Percentiles rank a stretch among this genome's conserved stretches.
Conservation (phyloP, 2,329 filamentous ascomycete genomes). For the Penicillium hordei region DNA sequence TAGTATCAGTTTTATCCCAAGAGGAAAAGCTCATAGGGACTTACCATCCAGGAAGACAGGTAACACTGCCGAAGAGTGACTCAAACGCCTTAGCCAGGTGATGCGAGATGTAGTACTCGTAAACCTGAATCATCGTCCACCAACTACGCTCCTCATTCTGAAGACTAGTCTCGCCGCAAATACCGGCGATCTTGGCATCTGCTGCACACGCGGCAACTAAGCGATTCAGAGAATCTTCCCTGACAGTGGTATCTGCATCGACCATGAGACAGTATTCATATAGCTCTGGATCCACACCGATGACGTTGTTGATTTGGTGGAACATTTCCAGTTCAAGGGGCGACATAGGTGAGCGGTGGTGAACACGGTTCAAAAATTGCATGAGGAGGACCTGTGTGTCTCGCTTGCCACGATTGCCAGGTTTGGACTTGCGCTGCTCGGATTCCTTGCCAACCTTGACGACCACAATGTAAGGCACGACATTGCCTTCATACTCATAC, state of each 20-base stretch:
- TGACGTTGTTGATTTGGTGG: constrained; percentile 99
- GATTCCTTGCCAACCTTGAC: constrained; percentile 98
- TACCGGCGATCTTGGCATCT: constrained; percentile 93
- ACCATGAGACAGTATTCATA: constrained; percentile 98
- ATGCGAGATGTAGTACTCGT: constrained; percentile 99
- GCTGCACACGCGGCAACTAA: constrained; percentile 90
- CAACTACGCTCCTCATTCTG: constrained; percentile 93
- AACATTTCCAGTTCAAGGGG: constrained; percentile 97
- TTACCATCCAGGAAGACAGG: constrained; percentile 98
- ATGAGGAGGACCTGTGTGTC: constrained; percentile 95
- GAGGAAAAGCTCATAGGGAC: constrained; percentile 38
- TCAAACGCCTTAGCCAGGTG: constrained; percentile 96
- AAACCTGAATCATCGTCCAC: constrained; percentile 99
- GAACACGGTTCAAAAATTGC: constrained; percentile 97
- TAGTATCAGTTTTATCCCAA: constrained; percentile 31
- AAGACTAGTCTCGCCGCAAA: constrained; percentile 93
- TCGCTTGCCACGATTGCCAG: constrained; percentile 96
- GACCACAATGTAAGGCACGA: constrained; percentile 92
- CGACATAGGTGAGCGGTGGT: constrained; percentile 90
- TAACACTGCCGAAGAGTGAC: constrained; percentile 95
- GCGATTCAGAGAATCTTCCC: constrained; percentile 87
- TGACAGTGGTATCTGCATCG: constrained; percentile 93
- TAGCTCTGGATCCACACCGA: constrained; percentile 93
- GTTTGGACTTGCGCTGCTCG: constrained; percentile 85
- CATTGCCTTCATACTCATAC: constrained; percentile 96